Base-by-base conservation (phyloP, 352 stramenopile genomes). In the Phytophthora brassicae region DNA sequence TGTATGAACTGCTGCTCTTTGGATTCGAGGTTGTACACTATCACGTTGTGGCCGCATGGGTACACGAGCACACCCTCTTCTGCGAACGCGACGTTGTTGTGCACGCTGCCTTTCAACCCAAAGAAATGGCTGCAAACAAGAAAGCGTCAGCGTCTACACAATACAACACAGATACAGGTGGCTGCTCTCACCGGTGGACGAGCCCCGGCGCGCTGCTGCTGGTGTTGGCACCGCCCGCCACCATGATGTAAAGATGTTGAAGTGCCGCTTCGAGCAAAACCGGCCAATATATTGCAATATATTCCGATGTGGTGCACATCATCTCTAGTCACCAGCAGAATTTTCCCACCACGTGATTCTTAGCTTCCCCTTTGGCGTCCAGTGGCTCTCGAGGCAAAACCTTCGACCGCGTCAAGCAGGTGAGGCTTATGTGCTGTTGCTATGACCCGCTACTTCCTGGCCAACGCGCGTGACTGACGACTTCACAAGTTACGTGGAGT, bases 1-100 rank as follows among this genome's bases (percentile, higher is more conserved):
- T 95, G 84, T 20, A 96, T 81, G 42, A 96, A 96, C 70, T 97
- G 88, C 66, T 96, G 88, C 50, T 92, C 81, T 53, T 95, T 94
- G 20, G 82, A 94, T 56, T 96, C 88, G 56, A 95, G 90, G 55
- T 94, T 94, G 72, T 95, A 82, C 16, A 96, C 66, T 28, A 96
- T 75, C 19, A 96, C 74, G 62, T 95, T 94, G 74, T 97, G 86
- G 36, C 89, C 89, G 47, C 84, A 94, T 19, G 89, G 87, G 48
- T 96, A 96, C 51, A 96, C 74, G 16, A 96, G 77, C 38, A 89
- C 65, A 43, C 88, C 86, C 49, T 97, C 89, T 45, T 97, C 89
- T 12, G 83, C 72, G 49, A 94, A 97, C 39, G 80, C 77, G 22
- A 96, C 78, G 62, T 85, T 89, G 69, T 92, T 92, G 72, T 89